Evolutionary conservation across 2,329 filamentous ascomycete genomes (phyloP), one percentile per base, ranked within the genome.

Genomic region (Pestalotiopsis sp.): DNA sequence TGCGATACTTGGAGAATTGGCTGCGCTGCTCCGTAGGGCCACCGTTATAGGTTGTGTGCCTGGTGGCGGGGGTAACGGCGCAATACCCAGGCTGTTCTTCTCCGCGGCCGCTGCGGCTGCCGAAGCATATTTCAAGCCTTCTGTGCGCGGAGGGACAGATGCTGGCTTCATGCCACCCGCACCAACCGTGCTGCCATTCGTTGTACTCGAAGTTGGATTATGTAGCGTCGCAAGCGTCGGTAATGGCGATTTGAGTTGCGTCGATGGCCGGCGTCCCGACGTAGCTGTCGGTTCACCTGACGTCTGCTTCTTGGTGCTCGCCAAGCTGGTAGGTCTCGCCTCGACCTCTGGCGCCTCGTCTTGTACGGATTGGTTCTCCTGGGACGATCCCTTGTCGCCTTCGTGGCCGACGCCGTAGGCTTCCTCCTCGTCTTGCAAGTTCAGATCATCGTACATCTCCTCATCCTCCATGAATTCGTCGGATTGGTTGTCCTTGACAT

Each of bases 91-190:
- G 78, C 92, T 95, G 83, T 94, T 95, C 82, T 85, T 88, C 74
- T 97, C 94, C 1, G 96, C 95, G 0, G 95, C 96, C 0, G 96
- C 96, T 0, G 96, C 96, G 0, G 96, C 96, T 0, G 96, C 96
- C 49, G 96, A 98, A 59, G 96, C 96, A 79, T 99, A 99, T 82
- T 98, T 98, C 73, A 99, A 85, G 1, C 93, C 94, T 79, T 98
- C 95, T 6, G 93, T 91, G 79, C 95, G 90, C 69, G 93, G 90
- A 1, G 96, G 96, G 75, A 95, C 83, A 20, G 94, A 91, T 20
- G 96, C 96, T 13, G 96, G 95, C 84, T 98, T 99, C 95, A 98
- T 98, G 14, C 23, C 20, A 66, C 86, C 84, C 66, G 85, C 86
- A 66, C 85, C 81, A n/a, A 78, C 65, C 3, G 77, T 74, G 52